phyloP scores from a whole-genome alignment of 495 filamentous ascomycete species.

The Parmelia sp. region DNA sequence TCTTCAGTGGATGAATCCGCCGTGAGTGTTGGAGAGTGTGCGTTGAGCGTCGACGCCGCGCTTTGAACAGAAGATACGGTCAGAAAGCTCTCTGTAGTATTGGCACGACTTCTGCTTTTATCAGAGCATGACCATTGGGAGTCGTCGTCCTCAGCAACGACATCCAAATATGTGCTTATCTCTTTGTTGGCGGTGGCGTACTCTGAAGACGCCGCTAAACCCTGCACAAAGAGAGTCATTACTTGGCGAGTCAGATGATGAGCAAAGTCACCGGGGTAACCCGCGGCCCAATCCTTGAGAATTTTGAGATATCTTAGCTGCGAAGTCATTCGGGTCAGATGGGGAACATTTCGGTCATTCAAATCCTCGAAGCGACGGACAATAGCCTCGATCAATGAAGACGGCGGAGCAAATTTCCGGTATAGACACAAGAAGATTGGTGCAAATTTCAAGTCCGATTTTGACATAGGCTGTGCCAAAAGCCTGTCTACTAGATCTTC shows the following conservation, averaged over 20 bases:
- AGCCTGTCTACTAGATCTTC: slow-evolving; percentile 87
- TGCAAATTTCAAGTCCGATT: slow-evolving; percentile 76
- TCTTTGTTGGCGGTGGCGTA: slow-evolving; percentile 79
- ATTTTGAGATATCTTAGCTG: slow-evolving; percentile 78
- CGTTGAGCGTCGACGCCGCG: slow-evolving; percentile 18
- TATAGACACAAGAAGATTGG: slow-evolving; percentile 90
- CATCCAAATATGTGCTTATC: slow-evolving; percentile 61
- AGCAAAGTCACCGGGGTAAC: slow-evolving; percentile 89
- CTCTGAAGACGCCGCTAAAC: slow-evolving; percentile 61
- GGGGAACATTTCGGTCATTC: slow-evolving; percentile 47
- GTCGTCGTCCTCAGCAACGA: slow-evolving; percentile 70
- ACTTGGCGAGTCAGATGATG: slow-evolving; percentile 64
- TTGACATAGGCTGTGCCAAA: slow-evolving; percentile 72
- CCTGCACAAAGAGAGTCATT: slow-evolving; percentile 63
- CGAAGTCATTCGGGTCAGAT: slow-evolving; percentile 63
- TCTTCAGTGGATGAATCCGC: slow-evolving; percentile 23
- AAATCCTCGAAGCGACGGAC: slow-evolving; percentile 63
- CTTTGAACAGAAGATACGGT: slow-evolving; percentile 20
- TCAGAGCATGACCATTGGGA: slow-evolving; percentile 52
- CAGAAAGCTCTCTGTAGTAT: slow-evolving; percentile 24
- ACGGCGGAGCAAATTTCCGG: slow-evolving; percentile 83
- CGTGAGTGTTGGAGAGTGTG: slow-evolving; percentile 18
- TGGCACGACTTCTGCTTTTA: slow-evolving; percentile 21
- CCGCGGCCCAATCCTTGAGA: slow-evolving; percentile 82
- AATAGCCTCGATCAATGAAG: slow-evolving; percentile 65